phyloP scores from a whole-genome alignment of 306 rosid species.

The Arachis stenosperma region DNA sequence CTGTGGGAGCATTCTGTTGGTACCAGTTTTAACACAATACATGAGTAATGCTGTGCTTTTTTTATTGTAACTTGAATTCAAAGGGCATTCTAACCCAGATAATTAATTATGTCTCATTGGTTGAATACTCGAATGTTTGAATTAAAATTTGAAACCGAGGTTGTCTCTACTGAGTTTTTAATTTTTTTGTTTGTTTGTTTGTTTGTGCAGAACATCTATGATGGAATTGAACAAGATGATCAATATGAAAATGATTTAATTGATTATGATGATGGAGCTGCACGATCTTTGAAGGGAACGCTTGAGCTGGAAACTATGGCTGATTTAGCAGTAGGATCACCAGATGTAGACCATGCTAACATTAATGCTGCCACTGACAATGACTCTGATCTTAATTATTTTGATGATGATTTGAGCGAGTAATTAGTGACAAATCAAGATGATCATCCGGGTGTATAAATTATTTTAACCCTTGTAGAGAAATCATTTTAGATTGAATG shows the following conservation, averaged over 20 bases:
- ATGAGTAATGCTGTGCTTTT: constrained; percentile 9
- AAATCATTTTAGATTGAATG: constrained; percentile 22
- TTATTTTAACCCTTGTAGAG: constrained; percentile 16
- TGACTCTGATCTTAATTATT: constrained; percentile 76
- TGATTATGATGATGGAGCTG: constrained; percentile 65
- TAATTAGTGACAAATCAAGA: constrained; percentile 39
- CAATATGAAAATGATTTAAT: constrained; percentile 67
- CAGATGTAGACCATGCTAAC: constrained; percentile 52
- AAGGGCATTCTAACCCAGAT: constrained; percentile 2
- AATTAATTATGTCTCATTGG: neutral
- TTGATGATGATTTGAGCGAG: constrained; percentile 72
- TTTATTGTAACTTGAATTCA: constrained; percentile 23
- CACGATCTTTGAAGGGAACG: constrained; percentile 57
- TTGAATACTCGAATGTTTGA: constrained; percentile 16
- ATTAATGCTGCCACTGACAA: constrained; percentile 62
- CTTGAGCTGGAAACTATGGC: constrained; percentile 55
- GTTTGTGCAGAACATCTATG: constrained; percentile 57
- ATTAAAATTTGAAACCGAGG: neutral
- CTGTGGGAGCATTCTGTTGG: too few species aligned
- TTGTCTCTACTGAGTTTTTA: constrained; percentile 22
- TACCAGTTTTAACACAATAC: too few species aligned
- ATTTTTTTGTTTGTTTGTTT: constrained; percentile 20
- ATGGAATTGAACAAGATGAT: constrained; percentile 64
- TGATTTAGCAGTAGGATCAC: constrained; percentile 51
- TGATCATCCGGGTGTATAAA: neutral